Conservation (phyloP, 2,329 filamentous ascomycete species). For the Talaromyces sp. region DNA sequence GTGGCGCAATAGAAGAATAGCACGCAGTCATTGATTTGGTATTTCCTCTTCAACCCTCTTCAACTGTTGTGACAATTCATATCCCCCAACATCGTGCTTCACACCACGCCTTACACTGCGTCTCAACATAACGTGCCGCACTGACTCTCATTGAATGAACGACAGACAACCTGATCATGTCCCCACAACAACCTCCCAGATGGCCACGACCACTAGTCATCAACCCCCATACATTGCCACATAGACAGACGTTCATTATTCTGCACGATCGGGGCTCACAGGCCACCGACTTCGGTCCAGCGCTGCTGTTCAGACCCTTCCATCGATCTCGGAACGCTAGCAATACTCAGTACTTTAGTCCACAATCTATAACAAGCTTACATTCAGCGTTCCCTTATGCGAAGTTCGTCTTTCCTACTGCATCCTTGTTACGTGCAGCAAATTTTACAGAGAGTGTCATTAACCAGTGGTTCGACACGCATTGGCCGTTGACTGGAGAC, state of each 20-base stretch:
- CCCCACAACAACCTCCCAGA: background rate
- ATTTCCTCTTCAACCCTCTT: background rate
- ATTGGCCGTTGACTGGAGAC: conserved; percentile 24
- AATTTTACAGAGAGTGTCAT: conserved; percentile 40
- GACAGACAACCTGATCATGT: background rate
- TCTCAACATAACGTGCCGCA: too few relatives aligned
- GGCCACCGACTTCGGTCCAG: conserved; percentile 40
- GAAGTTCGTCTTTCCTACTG: conserved; percentile 53
- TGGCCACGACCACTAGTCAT: conserved; percentile 17
- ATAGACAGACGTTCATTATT: conserved; percentile 48
- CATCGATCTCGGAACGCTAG: background rate
- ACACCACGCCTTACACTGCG: background rate
- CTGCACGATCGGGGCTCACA: conserved; percentile 52
- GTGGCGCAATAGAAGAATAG: background rate
- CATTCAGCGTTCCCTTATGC: conserved; percentile 40
- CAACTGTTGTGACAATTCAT: background rate
- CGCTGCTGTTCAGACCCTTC: conserved; percentile 36
- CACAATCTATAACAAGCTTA: conserved; percentile 25
- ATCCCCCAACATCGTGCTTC: background rate
- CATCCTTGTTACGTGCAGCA: conserved; percentile 40
- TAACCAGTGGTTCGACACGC: conserved; percentile 49
- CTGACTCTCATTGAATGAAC: background rate
- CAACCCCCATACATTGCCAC: conserved; percentile 22
- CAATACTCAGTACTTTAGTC: background rate
- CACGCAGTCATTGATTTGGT: background rate